Evolutionary conservation across 2,329 filamentous ascomycete genomes (phyloP).

Genomic region (Pleomassaria siparia): DNA sequence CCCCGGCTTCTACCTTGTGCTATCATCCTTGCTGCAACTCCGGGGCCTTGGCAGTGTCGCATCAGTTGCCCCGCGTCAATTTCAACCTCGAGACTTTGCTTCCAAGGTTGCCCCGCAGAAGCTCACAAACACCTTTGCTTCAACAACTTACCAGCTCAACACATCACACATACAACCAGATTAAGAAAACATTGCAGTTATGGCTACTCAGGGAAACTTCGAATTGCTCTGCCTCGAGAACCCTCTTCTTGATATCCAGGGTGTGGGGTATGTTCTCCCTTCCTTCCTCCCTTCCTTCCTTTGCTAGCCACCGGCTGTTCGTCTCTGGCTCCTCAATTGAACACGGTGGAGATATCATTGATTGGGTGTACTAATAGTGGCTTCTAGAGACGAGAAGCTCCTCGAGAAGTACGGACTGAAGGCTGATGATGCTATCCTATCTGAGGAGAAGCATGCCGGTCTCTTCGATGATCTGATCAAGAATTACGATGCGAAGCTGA

Average conservation of each 20-base stretch:
- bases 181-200: conserved; percentile 38
- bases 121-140: neutral
- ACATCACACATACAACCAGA: neutral
- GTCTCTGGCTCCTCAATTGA: too few species aligned
- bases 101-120: neutral
- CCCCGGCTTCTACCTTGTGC: neutral
- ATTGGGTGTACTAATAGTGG: conserved; percentile 1
- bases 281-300: neutral
- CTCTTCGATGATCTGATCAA: conserved; percentile 93
- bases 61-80: conserved; percentile 3
- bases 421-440: conserved; percentile 95
- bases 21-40: neutral
- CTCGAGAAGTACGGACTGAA: conserved; percentile 93
- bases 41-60: too few species aligned
- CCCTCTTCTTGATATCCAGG: conserved; percentile 97
- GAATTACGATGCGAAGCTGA: conserved; percentile 90
- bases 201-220: conserved; percentile 78
- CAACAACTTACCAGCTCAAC: neutral
- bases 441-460: conserved; percentile 83
- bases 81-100: neutral
- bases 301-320: neutral
- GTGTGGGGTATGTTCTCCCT: conserved; percentile 57
- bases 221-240: conserved; percentile 94
- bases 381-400: conserved; percentile 74
- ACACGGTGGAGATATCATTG: neutral